Evolutionary conservation across 495 filamentous ascomycete genomes (phyloP).

Genomic region (Neurospora sp.): DNA sequence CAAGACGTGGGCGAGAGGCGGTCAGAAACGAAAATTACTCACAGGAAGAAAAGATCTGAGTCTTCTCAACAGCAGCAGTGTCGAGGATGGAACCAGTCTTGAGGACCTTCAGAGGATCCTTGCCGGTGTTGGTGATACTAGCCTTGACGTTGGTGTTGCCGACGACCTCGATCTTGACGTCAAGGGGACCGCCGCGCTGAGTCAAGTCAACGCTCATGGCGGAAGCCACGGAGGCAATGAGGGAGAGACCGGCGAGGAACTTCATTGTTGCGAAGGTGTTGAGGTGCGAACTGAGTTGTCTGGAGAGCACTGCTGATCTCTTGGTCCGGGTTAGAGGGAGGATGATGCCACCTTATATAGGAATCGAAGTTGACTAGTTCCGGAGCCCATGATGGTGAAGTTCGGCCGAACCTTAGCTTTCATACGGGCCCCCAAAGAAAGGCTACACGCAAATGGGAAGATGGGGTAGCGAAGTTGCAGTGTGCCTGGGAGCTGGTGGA

Average conservation of each 20-base stretch:
- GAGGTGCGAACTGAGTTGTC: constrained; percentile 1
- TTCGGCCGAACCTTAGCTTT: background rate
- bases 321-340: background rate
- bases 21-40: constrained; percentile 10
- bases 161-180: constrained; percentile 42
- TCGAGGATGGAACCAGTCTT: constrained; percentile 55
- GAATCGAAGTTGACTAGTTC: background rate
- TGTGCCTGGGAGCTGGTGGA: background rate
- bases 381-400: background rate
- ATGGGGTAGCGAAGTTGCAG: background rate
- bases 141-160: constrained; percentile 50
- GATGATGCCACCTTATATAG: background rate
- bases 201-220: constrained; percentile 34
- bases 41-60: constrained; percentile 44
- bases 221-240: constrained; percentile 36
- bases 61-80: constrained; percentile 48
- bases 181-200: constrained; percentile 34
- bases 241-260: constrained; percentile 23
- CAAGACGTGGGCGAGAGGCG: background rate
- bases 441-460: background rate
- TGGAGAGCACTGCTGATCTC: background rate
- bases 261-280: constrained; percentile 21
- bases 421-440: background rate
- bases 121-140: constrained; percentile 49
- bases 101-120: constrained; percentile 44